A percentile compares a stretch with the other conserved stretches of the same genome.
These are phyloP conservation scores for Calophaca sinica DNA, from an alignment of 306 rosid species.

Conservation along the genomic window DNA sequence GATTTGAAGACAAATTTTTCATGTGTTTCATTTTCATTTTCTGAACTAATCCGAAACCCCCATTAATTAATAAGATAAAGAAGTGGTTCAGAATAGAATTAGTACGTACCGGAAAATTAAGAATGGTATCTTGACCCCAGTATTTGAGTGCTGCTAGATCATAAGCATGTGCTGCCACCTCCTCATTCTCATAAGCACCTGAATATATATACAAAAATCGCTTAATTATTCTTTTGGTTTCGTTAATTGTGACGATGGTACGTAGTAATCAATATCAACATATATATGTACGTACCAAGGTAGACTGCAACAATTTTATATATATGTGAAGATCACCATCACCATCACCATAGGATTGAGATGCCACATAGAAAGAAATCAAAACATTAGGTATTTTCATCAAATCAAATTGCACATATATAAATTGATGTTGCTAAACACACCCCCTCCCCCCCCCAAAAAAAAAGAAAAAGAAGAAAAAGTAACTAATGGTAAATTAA, in stretches of 20 bases:
- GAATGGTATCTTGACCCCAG: slow-evolving; percentile 92
- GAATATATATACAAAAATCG: background rate
- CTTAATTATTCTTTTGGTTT: background rate
- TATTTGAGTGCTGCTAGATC: slow-evolving; percentile 96
- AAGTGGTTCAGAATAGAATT: background rate
- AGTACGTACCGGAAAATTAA: slow-evolving; percentile 81
- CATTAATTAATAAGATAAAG: background rate
- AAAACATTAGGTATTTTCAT: background rate
- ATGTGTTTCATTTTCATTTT: background rate
- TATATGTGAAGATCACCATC: background rate
- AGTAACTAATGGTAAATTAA: background rate
- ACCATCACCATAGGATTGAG: slow-evolving; percentile 37
- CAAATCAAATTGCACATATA: background rate
- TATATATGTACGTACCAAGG: slow-evolving; percentile 60
- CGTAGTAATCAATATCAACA: background rate
- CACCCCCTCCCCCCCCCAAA: no score
- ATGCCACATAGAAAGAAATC: slow-evolving; percentile 8
- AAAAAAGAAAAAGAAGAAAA: background rate
- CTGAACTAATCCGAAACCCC: background rate
- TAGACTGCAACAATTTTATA: slow-evolving; percentile 59
- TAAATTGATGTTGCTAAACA: background rate
- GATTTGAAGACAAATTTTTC: background rate
- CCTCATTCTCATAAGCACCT: slow-evolving; percentile 97
- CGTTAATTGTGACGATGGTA: background rate
- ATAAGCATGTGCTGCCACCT: slow-evolving; percentile 94